These are phyloP conservation scores for Triticum aestivum DNA, from an alignment of 176 grass and related monocot species.

Conservation along the genomic window DNA sequence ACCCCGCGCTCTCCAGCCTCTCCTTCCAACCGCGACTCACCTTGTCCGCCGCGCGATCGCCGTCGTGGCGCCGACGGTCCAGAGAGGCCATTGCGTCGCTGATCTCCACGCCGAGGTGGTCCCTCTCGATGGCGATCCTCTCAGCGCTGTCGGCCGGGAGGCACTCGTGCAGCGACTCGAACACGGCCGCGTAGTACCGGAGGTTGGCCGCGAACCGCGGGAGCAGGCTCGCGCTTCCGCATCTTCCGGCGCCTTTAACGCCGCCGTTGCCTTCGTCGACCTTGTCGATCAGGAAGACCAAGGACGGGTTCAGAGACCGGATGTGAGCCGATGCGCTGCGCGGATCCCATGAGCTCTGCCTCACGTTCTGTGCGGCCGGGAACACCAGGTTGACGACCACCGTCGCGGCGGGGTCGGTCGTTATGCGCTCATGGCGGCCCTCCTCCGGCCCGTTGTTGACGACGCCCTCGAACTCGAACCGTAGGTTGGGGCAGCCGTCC, in stretches of 20 bases:
- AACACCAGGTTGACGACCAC: conserved; percentile 76
- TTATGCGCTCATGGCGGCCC: not conserved
- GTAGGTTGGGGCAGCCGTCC: conserved; percentile 47
- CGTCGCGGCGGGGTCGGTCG: conserved; percentile 40
- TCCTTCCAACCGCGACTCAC: conserved; percentile 34
- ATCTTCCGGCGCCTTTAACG: not conserved
- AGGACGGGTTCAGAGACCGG: conserved; percentile 48
- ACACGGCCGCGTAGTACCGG: conserved; percentile 66
- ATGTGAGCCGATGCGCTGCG: conserved; percentile 38
- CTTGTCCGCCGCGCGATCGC: not conserved
- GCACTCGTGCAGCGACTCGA: conserved; percentile 73
- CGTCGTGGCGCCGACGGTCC: not conserved
- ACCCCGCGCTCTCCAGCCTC: conserved; percentile 51
- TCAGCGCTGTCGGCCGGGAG: conserved; percentile 66
- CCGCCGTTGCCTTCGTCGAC: not conserved
- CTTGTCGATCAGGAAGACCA: conserved; percentile 63
- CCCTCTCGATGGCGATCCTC: conserved; percentile 73
- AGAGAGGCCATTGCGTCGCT: conserved; percentile 20
- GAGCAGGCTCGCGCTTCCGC: conserved; percentile 18
- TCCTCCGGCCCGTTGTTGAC: conserved; percentile 19
- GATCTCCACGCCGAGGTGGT: conserved; percentile 78
- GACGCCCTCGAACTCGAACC: conserved; percentile 68
- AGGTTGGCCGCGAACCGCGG: conserved; percentile 52
- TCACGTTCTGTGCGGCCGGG: conserved; percentile 29
- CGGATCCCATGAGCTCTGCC: conserved; percentile 28